Evolutionary conservation across 2,329 filamentous ascomycete species (phyloP).

Genomic region (Hymenoscyphus repandus): DNA sequence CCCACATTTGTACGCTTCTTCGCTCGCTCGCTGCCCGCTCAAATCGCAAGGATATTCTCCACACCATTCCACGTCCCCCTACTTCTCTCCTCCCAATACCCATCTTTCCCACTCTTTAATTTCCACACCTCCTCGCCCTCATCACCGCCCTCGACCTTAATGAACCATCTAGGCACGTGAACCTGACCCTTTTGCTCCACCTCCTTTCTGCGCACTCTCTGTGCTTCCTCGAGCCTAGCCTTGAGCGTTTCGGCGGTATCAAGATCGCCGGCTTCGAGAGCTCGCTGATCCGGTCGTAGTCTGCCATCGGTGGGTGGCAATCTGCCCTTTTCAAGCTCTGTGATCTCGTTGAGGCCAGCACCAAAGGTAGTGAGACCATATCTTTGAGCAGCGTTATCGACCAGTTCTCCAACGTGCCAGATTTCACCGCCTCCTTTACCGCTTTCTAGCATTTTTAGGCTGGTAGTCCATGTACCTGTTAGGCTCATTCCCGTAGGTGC

Average conservation of each 20-base stretch:
- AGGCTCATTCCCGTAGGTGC: constrained; percentile 62
- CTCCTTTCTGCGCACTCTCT: constrained; percentile 67
- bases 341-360: constrained; percentile 82
- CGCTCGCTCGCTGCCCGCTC: neutral
- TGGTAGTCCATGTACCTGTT: constrained; percentile 77
- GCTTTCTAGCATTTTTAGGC: constrained; percentile 60
- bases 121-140: constrained; percentile 66
- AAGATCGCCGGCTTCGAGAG: constrained; percentile 74
- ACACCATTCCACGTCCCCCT: constrained; percentile 60
- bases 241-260: constrained; percentile 84
- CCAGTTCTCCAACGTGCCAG: constrained; percentile 74
- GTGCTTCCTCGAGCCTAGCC: constrained; percentile 76
- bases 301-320: constrained; percentile 79
- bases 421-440: constrained; percentile 62
- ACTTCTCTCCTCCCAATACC: constrained; percentile 87
- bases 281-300: constrained; percentile 80
- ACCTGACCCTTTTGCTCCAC: constrained; percentile 70
- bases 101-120: constrained; percentile 73
- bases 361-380: constrained; percentile 90
- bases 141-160: constrained; percentile 54
- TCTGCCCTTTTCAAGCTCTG: constrained; percentile 66
- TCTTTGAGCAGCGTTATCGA: constrained; percentile 70
- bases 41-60: constrained; percentile 42
- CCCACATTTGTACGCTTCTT: no score
- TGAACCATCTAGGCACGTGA: constrained; percentile 81